Conservation (phyloP, 2,329 filamentous ascomycete species). For the Penicillium sp. region DNA sequence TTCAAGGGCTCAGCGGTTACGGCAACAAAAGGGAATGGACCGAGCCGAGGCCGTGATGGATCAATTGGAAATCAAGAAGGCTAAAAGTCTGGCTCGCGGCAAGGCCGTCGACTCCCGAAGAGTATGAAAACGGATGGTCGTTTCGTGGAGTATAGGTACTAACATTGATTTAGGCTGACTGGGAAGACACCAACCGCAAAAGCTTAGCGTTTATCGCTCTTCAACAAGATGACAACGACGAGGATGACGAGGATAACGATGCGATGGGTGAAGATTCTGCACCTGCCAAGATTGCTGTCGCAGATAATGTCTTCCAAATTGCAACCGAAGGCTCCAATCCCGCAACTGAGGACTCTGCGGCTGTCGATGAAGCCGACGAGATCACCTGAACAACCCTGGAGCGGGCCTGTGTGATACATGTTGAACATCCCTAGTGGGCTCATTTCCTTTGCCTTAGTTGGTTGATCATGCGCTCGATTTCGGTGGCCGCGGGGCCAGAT, state of each 20-base stretch:
- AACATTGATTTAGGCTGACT: constrained; percentile 32
- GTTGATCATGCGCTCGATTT: constrained; percentile 76
- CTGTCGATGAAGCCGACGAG: constrained; percentile 41
- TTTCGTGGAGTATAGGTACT: constrained; percentile 9
- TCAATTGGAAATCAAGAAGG: constrained; percentile 55
- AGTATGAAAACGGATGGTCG: constrained; percentile 26
- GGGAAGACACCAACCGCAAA: constrained; percentile 43
- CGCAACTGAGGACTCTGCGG: constrained; percentile 26
- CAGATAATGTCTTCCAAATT: constrained; percentile 18
- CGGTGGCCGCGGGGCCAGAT: constrained; percentile 64
- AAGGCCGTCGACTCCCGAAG: constrained; percentile 50
- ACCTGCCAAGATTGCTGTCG: constrained; percentile 14
- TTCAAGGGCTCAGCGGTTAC: constrained; percentile 52
- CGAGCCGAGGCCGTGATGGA: constrained; percentile 54
- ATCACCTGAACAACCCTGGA: constrained; percentile 38
- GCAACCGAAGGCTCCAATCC: constrained; percentile 13
- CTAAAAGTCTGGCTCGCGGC: constrained; percentile 50
- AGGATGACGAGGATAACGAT: constrained; percentile 42
- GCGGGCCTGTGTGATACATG: constrained; percentile 4
- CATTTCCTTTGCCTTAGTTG: constrained; percentile 49
- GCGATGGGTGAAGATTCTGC: constrained; percentile 32
- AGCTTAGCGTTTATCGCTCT: constrained; percentile 28
- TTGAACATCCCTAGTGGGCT: constrained; percentile 19
- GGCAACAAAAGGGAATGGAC: constrained; percentile 55
- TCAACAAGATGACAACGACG: constrained; percentile 49